Conservation (phyloP, 768 basidiomycete genomes). For the Cyclocybe cylindracea region DNA sequence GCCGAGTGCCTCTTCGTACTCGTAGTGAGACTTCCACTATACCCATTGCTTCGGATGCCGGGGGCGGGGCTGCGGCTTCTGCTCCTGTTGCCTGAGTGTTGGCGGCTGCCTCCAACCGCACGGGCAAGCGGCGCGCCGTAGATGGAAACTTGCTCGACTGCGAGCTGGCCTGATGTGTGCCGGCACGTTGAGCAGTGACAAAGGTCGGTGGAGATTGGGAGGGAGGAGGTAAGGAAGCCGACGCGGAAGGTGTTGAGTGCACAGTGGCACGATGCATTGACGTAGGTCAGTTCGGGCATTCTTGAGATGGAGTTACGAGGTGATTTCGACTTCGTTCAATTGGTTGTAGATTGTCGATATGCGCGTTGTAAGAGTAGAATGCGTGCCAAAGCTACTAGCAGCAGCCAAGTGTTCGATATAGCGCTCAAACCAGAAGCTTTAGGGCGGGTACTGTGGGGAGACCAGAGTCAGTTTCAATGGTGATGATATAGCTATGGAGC, state of each 20-base stretch:
- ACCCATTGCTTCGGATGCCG: not conserved
- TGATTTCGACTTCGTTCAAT: too few species aligned
- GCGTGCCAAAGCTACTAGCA: too few species aligned
- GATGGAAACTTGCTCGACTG: slow-evolving; percentile 17
- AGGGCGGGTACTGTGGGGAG: too few species aligned
- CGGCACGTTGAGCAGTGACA: slow-evolving; percentile 33
- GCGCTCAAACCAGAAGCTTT: too few species aligned
- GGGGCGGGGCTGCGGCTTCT: slow-evolving; percentile 9
- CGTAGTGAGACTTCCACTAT: not conserved
- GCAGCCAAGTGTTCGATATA: too few species aligned
- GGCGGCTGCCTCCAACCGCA: slow-evolving; percentile 4
- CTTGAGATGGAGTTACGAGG: too few species aligned
- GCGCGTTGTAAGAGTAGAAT: too few species aligned
- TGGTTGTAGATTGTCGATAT: too few species aligned
- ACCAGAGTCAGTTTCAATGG: too few species aligned
- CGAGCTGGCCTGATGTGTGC: slow-evolving; percentile 29
- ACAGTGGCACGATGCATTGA: slow-evolving; percentile 29
- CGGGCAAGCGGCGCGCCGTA: slow-evolving; percentile 20
- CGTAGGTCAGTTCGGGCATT: slow-evolving; percentile 10
- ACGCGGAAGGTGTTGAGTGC: slow-evolving; percentile 26
- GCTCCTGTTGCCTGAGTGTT: not conserved
- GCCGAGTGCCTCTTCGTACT: not conserved
- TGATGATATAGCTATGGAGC: too few species aligned
- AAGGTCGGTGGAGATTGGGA: slow-evolving; percentile 22
- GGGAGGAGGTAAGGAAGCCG: slow-evolving; percentile 17